Base-by-base conservation (phyloP, 2,329 filamentous ascomycete genomes). In the Nannizziopsis arthrosporioides region DNA sequence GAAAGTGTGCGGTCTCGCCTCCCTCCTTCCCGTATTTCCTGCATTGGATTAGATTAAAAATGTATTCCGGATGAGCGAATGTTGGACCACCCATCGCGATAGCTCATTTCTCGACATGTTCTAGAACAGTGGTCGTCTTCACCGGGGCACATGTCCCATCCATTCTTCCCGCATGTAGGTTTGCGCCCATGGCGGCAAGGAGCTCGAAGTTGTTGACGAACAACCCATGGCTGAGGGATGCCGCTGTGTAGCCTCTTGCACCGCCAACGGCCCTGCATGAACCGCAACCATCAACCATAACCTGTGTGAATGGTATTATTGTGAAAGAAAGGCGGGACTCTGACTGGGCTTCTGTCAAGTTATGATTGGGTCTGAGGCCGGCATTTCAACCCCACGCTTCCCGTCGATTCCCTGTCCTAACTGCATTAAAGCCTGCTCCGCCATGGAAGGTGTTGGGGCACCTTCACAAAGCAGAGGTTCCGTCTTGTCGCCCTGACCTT, bases 241-340 rank as follows among this genome's bases (percentile, higher is more conserved):
- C 22, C 22, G 22, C 22, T 27, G 22, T 27, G 22, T 27, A 27
- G 22, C 22, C 22, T n/a, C 10, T 31, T 32, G 35, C 14, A 44
- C 44, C 14, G 22, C 9, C 27, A 47, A 47, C 44, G 44, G 44
- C 44, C 44, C 44, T 47, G 44, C 44, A 47, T 47, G 44, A 47
- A 41, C 44, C 15, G 37, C 31, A 36, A 12, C 15, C 10, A 44
- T 10, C 34, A 36, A 22, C 35, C 15, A 36, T 34, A 19, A 32
- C 42, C n/a, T n/a, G n/a, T n/a, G n/a, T 44, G 31, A 37, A 37
- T 37, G 12, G 17, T 37, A 14, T 11, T 9, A 17, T 2, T 37
- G 35, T 11, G 19, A 12, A 37, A 35, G 12, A 8, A 15, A 45
- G 35, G 7, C 9, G 7, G 14, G 42, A 42, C 27, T n/a, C 4